phyloP scores from a whole-genome alignment of 805 yeast species.

The Blastobotrys chiropterorum region DNA sequence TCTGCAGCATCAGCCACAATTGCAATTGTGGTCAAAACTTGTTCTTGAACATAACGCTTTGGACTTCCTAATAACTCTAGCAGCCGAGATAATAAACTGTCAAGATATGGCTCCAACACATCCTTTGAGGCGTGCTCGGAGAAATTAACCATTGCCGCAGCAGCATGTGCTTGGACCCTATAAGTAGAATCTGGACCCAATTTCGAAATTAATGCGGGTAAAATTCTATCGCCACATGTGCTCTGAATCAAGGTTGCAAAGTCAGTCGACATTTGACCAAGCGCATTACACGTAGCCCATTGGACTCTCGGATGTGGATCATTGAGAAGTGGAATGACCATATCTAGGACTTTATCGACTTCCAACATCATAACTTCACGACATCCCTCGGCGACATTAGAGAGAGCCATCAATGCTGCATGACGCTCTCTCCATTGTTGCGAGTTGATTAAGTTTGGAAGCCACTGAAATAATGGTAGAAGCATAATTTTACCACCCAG shows the following conservation, averaged over 20 bases:
- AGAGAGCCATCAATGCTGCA: conserved; percentile 94
- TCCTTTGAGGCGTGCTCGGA: conserved; percentile 87
- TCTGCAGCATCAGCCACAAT: conserved; percentile 96
- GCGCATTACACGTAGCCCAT: conserved; percentile 93
- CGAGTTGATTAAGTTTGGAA: conserved; percentile 77
- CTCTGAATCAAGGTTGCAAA: conserved; percentile 85
- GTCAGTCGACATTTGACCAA: conserved; percentile 96
- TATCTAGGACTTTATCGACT: conserved; percentile 71
- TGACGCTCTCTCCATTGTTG: conserved; percentile 89
- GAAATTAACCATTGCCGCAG: conserved; percentile 95
- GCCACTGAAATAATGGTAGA: conserved; percentile 75
- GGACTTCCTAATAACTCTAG: conserved; percentile 75
- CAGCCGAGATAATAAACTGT: conserved; percentile 66
- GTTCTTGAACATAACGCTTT: conserved; percentile 92
- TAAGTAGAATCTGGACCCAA: conserved; percentile 62
- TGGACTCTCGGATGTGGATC: conserved; percentile 94
- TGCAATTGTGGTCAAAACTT: conserved; percentile 92
- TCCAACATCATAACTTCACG: conserved; percentile 78
- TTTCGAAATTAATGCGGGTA: conserved; percentile 84
- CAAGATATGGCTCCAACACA: conserved; percentile 87
- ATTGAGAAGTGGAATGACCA: conserved; percentile 76
- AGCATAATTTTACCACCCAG: conserved; percentile 81
- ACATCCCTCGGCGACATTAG: conserved; percentile 97
- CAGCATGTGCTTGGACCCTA: conserved; percentile 96
- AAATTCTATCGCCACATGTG: conserved; percentile 66